A percentile compares a stretch with the other conserved stretches of the same genome.
Conservation (phyloP, 2,329 filamentous ascomycete species). For the Coleophoma eucalyptorum region DNA sequence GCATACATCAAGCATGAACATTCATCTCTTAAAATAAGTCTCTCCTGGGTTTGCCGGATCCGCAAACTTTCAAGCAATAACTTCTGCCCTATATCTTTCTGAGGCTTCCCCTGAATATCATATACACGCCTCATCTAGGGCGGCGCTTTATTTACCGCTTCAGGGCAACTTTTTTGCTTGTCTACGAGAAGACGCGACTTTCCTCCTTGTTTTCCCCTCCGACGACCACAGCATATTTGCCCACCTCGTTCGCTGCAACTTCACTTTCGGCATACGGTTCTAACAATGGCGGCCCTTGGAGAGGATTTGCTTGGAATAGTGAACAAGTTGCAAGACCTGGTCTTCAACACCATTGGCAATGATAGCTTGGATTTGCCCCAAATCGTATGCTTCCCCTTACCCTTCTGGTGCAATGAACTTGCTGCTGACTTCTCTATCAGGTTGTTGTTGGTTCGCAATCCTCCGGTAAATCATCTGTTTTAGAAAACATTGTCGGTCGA, state of each 20-base stretch:
- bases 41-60: no score
- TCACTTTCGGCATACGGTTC: no score
- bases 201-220: not conserved
- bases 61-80: no score
- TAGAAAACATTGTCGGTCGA: conserved; percentile 97
- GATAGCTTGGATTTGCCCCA: conserved; percentile 96
- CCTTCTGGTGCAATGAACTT: not conserved
- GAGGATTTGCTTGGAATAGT: conserved; percentile 94
- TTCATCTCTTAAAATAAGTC: no score
- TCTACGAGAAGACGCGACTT: conserved; percentile 9
- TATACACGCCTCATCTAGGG: no score
- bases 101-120: no score
- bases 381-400: conserved; percentile 65
- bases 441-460: conserved; percentile 98
- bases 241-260: conserved; percentile 1
- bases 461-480: conserved; percentile 95
- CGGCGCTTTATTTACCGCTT: no score
- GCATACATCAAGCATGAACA: no score
- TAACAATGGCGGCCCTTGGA: conserved; percentile 82
- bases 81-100: no score
- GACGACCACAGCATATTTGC: not conserved
- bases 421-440: conserved; percentile 30
- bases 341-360: conserved; percentile 99
- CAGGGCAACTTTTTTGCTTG: no score
- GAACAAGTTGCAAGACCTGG: conserved; percentile 97